Percentiles rank a stretch among this genome's conserved stretches.
Evolutionary conservation across 495 filamentous ascomycete genomes (phyloP).

Genomic region (Achaetomiella virescens): DNA sequence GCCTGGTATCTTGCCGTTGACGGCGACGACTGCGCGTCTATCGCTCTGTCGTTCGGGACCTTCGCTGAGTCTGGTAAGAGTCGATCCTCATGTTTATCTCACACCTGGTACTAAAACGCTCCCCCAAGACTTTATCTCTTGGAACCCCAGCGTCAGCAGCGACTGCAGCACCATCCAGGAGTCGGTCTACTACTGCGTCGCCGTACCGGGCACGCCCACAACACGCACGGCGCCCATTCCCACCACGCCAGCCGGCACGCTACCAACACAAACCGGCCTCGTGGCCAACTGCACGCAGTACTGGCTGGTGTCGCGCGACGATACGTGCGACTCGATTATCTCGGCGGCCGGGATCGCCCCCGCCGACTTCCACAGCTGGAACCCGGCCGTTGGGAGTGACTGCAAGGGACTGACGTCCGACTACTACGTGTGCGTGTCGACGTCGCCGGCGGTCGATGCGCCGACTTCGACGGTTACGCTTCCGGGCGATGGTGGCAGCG

Average conservation of each 20-base stretch:
- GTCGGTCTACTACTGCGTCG: conserved; percentile 26
- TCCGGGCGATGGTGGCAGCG: background rate
- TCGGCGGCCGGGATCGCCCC: background rate
- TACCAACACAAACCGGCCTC: conserved; percentile 12
- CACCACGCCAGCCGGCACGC: background rate
- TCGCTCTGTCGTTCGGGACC: conserved; percentile 19
- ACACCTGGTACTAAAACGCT: background rate
- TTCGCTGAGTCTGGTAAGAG: conserved; percentile 9
- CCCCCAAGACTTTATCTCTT: conserved; percentile 9
- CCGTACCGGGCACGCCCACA: conserved; percentile 16
- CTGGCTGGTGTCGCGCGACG: conserved; percentile 8
- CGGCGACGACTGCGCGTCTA: conserved; percentile 20
- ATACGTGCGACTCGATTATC: conserved; percentile 16
- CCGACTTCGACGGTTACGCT: background rate
- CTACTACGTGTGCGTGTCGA: conserved; percentile 12
- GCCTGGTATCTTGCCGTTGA: conserved; percentile 10
- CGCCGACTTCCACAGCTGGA: conserved; percentile 17
- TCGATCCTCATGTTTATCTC: background rate
- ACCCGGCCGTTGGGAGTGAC: conserved; percentile 14
- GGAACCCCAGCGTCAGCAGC: conserved; percentile 21
- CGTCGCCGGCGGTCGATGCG: background rate
- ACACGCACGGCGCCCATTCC: conserved; percentile 6
- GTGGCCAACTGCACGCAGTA: conserved; percentile 15
- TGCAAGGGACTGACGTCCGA: conserved; percentile 12
- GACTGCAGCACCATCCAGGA: conserved; percentile 9